These are phyloP conservation scores for Clohesyomyces aquaticus DNA, from an alignment of 495 filamentous ascomycete species.

Conservation along the genomic window DNA sequence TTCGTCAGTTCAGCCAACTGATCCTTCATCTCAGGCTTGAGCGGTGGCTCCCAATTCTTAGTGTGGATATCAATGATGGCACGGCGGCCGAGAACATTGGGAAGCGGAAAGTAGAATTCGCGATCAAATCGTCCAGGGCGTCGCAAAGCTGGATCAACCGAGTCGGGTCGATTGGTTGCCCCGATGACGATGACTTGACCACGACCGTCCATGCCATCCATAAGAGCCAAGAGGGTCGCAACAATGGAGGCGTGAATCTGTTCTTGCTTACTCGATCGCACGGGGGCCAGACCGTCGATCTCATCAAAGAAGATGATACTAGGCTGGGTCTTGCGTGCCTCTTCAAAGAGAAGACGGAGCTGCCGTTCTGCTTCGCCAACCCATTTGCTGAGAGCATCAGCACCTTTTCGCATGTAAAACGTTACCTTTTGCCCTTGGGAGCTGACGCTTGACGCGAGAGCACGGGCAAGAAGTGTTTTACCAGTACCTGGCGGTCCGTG, in stretches of 20 bases:
- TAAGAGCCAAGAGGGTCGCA: slow-evolving; percentile 88
- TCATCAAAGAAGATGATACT: slow-evolving; percentile 99
- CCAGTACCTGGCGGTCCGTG: slow-evolving; percentile 96
- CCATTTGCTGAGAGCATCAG: slow-evolving; percentile 97
- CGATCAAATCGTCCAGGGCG: slow-evolving; percentile 94
- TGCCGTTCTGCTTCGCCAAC: slow-evolving; percentile 97
- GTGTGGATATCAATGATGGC: slow-evolving; percentile 95
- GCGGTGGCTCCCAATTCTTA: slow-evolving; percentile 81
- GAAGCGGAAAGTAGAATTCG: slow-evolving; percentile 97
- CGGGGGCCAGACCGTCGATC: slow-evolving; percentile 93
- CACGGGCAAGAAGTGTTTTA: slow-evolving; percentile 92
- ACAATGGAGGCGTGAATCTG: slow-evolving; percentile 99
- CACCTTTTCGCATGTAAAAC: slow-evolving; percentile 99
- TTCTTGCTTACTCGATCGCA: slow-evolving; percentile 95
- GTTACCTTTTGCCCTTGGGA: slow-evolving; percentile 87
- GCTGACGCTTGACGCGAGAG: slow-evolving; percentile 80
- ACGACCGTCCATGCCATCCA: slow-evolving; percentile 99
- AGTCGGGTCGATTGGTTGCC: slow-evolving; percentile 95
- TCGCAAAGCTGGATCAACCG: slow-evolving; percentile 91
- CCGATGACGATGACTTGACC: slow-evolving; percentile 98
- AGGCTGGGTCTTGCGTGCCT: slow-evolving; percentile 90
- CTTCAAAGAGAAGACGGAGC: slow-evolving; percentile 89
- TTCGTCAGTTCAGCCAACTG: slow-evolving; percentile 85
- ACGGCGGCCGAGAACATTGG: slow-evolving; percentile 74
- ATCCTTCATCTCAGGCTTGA: slow-evolving; percentile 76